A percentile compares a stretch with the other conserved stretches of the same genome.
Conservation (phyloP, 352 stramenopile genomes). For the Blastocystis sp. region DNA sequence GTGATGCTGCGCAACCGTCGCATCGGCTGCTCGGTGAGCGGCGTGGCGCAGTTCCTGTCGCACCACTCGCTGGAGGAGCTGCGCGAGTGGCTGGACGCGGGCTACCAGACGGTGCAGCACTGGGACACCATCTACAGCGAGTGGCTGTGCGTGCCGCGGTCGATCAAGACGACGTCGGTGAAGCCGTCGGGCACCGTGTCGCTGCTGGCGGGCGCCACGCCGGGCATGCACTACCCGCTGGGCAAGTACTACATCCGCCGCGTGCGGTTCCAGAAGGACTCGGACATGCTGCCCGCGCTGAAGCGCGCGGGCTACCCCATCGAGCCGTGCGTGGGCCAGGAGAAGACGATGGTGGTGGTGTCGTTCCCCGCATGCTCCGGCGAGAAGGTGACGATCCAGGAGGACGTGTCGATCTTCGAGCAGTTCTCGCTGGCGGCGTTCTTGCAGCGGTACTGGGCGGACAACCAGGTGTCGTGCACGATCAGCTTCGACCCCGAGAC, state of each 20-base stretch:
- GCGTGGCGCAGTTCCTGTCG: conserved; percentile 86
- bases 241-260: conserved; percentile 86
- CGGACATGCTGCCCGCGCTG: conserved; percentile 79
- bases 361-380: conserved; percentile 84
- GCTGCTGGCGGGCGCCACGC: conserved; percentile 84
- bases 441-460: conserved; percentile 86
- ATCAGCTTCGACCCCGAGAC: conserved; percentile 85
- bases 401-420: conserved; percentile 85
- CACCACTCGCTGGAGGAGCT: conserved; percentile 79
- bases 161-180: conserved; percentile 88
- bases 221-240: conserved; percentile 86
- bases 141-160: conserved; percentile 79
- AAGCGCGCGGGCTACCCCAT: conserved; percentile 78
- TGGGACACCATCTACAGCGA: conserved; percentile 78
- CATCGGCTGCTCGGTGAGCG: conserved; percentile 86
- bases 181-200: conserved; percentile 84
- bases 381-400: conserved; percentile 79
- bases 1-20: conserved; percentile 86
- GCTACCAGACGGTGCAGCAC: conserved; percentile 79
- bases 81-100: conserved; percentile 81
- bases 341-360: conserved; percentile 80
- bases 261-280: conserved; percentile 81
- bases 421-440: conserved; percentile 86
- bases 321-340: conserved; percentile 75
- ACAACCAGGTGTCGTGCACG: conserved; percentile 88